Evolutionary conservation across 2,329 filamentous ascomycete species (phyloP).

Genomic region (Aspergillus sp.): DNA sequence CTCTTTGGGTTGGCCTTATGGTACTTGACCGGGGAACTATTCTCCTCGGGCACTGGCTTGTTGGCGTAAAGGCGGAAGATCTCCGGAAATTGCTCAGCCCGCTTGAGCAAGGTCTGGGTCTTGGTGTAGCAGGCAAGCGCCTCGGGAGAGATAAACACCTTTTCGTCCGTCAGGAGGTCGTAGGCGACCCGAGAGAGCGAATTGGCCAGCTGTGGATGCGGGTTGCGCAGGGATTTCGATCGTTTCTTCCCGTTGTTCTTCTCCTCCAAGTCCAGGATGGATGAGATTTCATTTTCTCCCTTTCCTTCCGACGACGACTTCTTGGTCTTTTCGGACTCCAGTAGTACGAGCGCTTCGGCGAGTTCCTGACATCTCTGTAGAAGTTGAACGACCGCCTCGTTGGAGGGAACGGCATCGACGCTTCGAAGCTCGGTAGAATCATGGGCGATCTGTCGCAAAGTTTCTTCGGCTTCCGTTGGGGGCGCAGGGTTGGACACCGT

Average conservation of each 20-base stretch:
- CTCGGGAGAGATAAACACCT: constrained; percentile 74
- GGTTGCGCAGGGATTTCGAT: constrained; percentile 24
- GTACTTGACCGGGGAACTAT: constrained; percentile 60
- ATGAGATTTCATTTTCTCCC: constrained; percentile 39
- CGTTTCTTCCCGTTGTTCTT: constrained; percentile 27
- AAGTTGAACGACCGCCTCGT: constrained; percentile 32
- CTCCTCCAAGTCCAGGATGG: constrained; percentile 42
- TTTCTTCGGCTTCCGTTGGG: constrained; percentile 16
- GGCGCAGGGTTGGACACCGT: constrained; percentile 6
- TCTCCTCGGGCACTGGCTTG: constrained; percentile 70
- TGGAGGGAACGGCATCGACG: constrained; percentile 32
- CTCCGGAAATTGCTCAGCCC: constrained; percentile 73
- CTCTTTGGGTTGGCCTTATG: constrained; percentile 65
- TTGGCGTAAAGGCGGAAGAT: constrained; percentile 79
- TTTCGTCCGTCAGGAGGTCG: constrained; percentile 68
- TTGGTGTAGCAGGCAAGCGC: constrained; percentile 73
- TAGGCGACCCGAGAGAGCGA: constrained; percentile 60
- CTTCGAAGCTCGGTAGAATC: constrained; percentile 29
- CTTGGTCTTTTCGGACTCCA: constrained; percentile 21
- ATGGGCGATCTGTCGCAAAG: constrained; percentile 31
- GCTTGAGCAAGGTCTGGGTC: constrained; percentile 70
- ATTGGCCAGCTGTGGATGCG: constrained; percentile 38
- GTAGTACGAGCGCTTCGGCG: constrained; percentile 29
- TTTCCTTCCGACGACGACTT: constrained; percentile 10
- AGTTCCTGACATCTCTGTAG: constrained; percentile 36